Evolutionary conservation across 1,284 basidiomycete species (phyloP).

Genomic region (Ustilago esculenta): DNA sequence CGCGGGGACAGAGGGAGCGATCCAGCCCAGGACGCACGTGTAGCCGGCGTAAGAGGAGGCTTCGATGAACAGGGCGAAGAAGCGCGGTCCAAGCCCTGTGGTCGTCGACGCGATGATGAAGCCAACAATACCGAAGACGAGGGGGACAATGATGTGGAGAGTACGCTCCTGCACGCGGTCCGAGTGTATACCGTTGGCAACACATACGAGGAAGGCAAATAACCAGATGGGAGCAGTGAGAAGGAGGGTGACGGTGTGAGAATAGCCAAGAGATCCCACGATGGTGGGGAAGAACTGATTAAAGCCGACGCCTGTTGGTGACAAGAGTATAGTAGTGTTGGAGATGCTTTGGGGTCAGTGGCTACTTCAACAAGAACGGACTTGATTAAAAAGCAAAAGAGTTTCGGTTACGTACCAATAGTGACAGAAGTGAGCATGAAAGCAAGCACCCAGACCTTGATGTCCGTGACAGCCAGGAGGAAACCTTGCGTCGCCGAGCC

Average conservation of each 20-base stretch:
- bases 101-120: constrained; percentile 56
- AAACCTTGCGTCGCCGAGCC: constrained; percentile 70
- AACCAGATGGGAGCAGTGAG: constrained; percentile 54
- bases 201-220: constrained; percentile 51
- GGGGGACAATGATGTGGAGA: constrained; percentile 44
- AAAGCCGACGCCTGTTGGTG: constrained; percentile 39
- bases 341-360: too few species aligned
- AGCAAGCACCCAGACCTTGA: constrained; percentile 48
- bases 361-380: too few species aligned
- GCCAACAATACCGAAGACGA: constrained; percentile 44
- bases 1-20: constrained; percentile 45
- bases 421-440: constrained; percentile 47
- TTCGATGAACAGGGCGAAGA: constrained; percentile 54
- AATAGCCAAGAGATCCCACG: constrained; percentile 48
- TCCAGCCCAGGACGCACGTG: constrained; percentile 51
- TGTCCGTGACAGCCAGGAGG: constrained; percentile 43
- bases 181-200: constrained; percentile 54
- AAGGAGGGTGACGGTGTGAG: constrained; percentile 46
- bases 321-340: too few species aligned
- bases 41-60: constrained; percentile 50
- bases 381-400: too few species aligned
- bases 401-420: too few species aligned
- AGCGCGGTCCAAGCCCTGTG: constrained; percentile 32
- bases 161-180: constrained; percentile 46
- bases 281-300: constrained; percentile 66